Conservation (phyloP, 352 stramenopile species). For the Pythium utonaiense region DNA sequence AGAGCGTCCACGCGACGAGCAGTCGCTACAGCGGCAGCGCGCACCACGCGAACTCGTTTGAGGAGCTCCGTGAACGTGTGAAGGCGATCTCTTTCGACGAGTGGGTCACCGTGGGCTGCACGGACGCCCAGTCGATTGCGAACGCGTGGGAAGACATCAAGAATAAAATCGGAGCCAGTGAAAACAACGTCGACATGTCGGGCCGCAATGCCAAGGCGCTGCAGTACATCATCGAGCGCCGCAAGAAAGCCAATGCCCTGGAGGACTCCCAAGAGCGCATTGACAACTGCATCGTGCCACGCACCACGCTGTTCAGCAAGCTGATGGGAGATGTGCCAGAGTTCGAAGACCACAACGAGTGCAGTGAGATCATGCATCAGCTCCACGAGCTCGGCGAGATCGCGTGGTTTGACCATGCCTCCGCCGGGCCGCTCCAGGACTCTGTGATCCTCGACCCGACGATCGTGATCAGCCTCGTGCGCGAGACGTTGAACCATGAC, state of each 20-base stretch:
- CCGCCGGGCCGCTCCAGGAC: constrained; percentile 6
- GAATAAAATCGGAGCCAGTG: constrained; percentile 8
- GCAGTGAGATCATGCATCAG: constrained; percentile 7
- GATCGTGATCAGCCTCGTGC: constrained; percentile 29
- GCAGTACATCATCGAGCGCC: constrained; percentile 7
- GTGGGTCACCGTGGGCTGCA: constrained; percentile 12
- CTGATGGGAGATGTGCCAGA: constrained; percentile 6
- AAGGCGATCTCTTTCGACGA: constrained; percentile 20
- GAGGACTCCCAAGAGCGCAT: constrained; percentile 6
- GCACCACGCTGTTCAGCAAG: constrained; percentile 4
- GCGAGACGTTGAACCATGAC: constrained; percentile 18
- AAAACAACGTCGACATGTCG: constrained; percentile 20
- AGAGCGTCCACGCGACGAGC: not conserved
- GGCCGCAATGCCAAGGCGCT: constrained; percentile 11
- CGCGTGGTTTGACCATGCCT: constrained; percentile 18
- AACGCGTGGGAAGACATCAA: constrained; percentile 2
- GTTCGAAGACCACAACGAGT: constrained; percentile 10
- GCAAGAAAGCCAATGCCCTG: not conserved
- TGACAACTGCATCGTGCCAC: constrained; percentile 13
- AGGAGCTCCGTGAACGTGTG: constrained; percentile 13
- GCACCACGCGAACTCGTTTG: constrained; percentile 15
- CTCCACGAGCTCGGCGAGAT: constrained; percentile 22
- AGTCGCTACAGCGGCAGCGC: constrained; percentile 17
- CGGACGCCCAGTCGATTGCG: constrained; percentile 6
- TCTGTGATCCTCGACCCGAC: constrained; percentile 21